Percentiles rank a stretch among this genome's conserved stretches.
Evolutionary conservation across 2,329 filamentous ascomycete genomes (phyloP).

Genomic region (Cladorrhinum sp.): DNA sequence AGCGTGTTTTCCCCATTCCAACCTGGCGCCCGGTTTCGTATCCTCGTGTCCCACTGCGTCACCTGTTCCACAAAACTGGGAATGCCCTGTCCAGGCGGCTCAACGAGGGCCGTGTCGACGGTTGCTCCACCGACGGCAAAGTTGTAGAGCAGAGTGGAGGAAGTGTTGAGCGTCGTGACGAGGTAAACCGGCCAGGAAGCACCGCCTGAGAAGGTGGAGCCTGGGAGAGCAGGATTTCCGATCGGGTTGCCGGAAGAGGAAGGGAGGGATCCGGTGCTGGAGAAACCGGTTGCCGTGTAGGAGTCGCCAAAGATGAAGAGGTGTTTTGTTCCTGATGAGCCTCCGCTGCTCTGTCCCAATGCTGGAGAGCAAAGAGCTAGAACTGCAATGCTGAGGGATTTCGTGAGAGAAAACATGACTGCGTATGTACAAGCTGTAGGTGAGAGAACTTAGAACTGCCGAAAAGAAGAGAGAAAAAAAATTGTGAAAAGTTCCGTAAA

Average conservation of each 20-base stretch:
- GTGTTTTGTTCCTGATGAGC: slow-evolving; percentile 3
- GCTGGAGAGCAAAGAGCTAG: not conserved
- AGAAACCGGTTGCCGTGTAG: slow-evolving; percentile 53
- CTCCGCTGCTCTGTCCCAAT: not conserved
- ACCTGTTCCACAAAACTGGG: slow-evolving; percentile 16
- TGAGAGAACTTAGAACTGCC: not conserved
- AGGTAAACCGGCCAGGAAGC: slow-evolving; percentile 42
- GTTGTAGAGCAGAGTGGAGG: slow-evolving; percentile 40
- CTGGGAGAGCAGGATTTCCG: slow-evolving; percentile 50
- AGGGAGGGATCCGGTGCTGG: slow-evolving; percentile 44
- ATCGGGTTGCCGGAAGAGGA: slow-evolving; percentile 48
- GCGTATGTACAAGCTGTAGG: not conserved
- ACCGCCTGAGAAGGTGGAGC: slow-evolving; percentile 38
- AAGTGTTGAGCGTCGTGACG: slow-evolving; percentile 35
- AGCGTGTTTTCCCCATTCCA: slow-evolving; percentile 15
- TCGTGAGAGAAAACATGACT: not conserved
- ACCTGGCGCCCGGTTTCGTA: not conserved
- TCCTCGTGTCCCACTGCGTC: slow-evolving; percentile 3
- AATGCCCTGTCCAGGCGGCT: slow-evolving; percentile 4
- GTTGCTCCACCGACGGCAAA: slow-evolving; percentile 44
- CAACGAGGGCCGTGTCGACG: slow-evolving; percentile 42
- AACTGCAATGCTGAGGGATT: not conserved
- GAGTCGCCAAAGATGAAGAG: slow-evolving; percentile 41
- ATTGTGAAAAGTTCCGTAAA: not conserved
- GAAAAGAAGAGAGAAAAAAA: not conserved